These are phyloP conservation scores for Capillidium rhysosporum DNA, from an alignment of 371 early-diverging fungal genomes.

Conservation along the genomic window DNA sequence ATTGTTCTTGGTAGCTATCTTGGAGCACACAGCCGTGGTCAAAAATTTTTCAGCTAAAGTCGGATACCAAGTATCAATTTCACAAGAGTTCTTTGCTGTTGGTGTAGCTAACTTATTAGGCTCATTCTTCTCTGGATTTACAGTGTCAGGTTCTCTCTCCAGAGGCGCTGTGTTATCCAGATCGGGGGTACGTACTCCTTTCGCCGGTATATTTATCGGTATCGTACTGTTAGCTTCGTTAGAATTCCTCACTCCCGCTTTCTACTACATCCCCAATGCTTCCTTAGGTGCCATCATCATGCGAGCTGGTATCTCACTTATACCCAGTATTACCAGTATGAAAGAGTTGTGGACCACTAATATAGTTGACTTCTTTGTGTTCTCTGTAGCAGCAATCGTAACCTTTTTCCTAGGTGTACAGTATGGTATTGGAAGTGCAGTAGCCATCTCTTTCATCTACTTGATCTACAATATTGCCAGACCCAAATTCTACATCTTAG, in stretches of 20 bases:
- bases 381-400: constrained; percentile 30
- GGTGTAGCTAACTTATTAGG: constrained; percentile 59
- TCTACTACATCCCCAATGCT: constrained; percentile 63
- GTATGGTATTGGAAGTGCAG: constrained; percentile 40
- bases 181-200: constrained; percentile 56
- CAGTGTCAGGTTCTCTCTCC: constrained; percentile 72
- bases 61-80: constrained; percentile 16
- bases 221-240: constrained; percentile 49
- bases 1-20: constrained; percentile 45
- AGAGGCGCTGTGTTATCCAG: constrained; percentile 60
- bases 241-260: constrained; percentile 53
- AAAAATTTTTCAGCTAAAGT: constrained; percentile 53
- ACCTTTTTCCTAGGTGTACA: constrained; percentile 41
- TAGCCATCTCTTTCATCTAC: constrained; percentile 30
- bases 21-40: constrained; percentile 74
- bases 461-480: constrained; percentile 45
- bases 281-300: constrained; percentile 24
- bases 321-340: constrained; percentile 13
- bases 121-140: constrained; percentile 59
- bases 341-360: constrained; percentile 14
- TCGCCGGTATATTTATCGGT: constrained; percentile 55
- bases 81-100: constrained; percentile 66
- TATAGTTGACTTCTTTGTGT: constrained; percentile 26
- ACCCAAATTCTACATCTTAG: constrained; percentile 24
- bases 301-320: constrained; percentile 24